Evolutionary conservation across 768 basidiomycete species (phyloP).

Genomic region (Ephemerocybe angulata): DNA sequence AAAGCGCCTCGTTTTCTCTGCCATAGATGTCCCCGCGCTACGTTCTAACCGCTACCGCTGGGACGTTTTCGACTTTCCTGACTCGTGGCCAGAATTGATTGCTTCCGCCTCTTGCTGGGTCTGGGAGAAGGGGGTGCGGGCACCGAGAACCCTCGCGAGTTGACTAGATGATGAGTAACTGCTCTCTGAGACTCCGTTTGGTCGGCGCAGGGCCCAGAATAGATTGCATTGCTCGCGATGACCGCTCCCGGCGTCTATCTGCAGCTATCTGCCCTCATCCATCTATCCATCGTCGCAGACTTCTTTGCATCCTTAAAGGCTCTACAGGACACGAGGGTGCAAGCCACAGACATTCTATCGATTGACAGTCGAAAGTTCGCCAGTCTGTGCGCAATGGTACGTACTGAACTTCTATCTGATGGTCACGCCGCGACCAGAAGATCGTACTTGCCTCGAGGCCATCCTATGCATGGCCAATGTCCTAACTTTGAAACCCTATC

Average conservation of each 20-base stretch:
- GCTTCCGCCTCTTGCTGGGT: neutral
- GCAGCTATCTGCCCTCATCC: too few relatives aligned
- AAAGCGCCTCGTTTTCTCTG: neutral
- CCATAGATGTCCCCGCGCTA: neutral
- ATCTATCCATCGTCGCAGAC: too few relatives aligned
- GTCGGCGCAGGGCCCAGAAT: too few relatives aligned
- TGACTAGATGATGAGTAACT: too few relatives aligned
- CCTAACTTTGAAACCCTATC: neutral
- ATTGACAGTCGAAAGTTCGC: constrained; percentile 1
- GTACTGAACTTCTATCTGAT: neutral
- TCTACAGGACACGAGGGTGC: neutral
- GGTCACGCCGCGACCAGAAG: neutral
- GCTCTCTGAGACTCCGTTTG: too few relatives aligned
- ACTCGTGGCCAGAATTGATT: neutral
- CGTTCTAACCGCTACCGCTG: neutral
- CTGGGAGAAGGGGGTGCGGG: neutral
- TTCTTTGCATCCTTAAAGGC: neutral
- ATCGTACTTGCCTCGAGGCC: neutral
- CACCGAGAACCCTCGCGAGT: neutral
- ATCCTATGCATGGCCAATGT: neutral
- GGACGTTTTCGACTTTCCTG: neutral
- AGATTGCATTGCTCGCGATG: too few relatives aligned
- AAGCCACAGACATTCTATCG: neutral
- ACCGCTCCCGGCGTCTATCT: too few relatives aligned
- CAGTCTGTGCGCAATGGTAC: neutral